Base-by-base conservation (phyloP, 163 green algal species). In the Botryococcus braunii region DNA sequence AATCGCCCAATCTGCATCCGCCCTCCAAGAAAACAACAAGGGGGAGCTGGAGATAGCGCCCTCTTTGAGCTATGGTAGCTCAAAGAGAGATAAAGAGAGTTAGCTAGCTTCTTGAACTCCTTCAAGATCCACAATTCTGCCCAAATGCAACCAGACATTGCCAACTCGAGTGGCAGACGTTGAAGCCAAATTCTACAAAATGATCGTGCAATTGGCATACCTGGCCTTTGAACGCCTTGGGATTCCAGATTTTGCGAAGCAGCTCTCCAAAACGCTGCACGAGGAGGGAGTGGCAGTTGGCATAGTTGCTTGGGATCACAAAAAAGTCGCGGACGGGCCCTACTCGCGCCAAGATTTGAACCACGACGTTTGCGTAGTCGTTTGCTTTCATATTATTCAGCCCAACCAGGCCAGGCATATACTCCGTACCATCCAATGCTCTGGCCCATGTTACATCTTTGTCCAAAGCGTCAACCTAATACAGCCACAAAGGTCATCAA, bases 351-450 rank as follows among this genome's bases (percentile, higher is more conserved):
- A 91, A 71, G 4, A 72, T 67, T 76, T 97, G 89, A 27, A 97
- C 69, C 63, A 96, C 78, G 37, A 91, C 91, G 72, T 98, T 98
- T 56, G 87, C 89, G 67, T 97, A 98, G 75, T 97, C 93, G 60
- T 93, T 97, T 39, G 61, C 66, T 66, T 91, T 93, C 82, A 97
- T 95, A 86, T 99, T 95, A 82, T 99, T 98, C 35, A 98, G 80
- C 1, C 94, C 94, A 32, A 77, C 62, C 60, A 77, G 71, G 32
- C 71, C 71, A 0, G 93, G 93, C 86, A 98, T 95, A 85, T 95
- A 99, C 70, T 98, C 91, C 7, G 75, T 87, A 62, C 94, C 93
- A 65, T 98, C 91, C 56, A 96, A 73, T 6, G 88, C 84, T 4
- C 92, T 77, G 21, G 83, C 78, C 83, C 84, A 91, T 21, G 27